Evolutionary conservation across 768 basidiomycete genomes (phyloP), one percentile per base, ranked within the genome.

Genomic region (Crucibulum laeve): DNA sequence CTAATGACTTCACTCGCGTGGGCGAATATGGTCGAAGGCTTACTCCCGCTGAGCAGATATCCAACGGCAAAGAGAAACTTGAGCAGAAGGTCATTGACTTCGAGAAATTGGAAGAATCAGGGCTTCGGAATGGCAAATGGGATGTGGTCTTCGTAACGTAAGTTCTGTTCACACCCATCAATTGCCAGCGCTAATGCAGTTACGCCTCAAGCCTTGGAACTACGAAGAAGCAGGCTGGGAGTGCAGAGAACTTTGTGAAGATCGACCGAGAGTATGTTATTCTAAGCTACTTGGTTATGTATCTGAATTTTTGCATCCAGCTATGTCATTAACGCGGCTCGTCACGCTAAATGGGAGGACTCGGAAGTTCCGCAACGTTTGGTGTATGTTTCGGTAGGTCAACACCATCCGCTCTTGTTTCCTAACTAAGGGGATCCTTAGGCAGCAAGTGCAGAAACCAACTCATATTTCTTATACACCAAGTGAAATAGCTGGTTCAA

Each of bases 141-240:
- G 86, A 89, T 59, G 80, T 84, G 17, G 81, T 91, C 0, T 84
- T 81, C 54, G 78, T 91, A 47, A 72, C 85, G 68, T 82, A 46
- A 36, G 77, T 5, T 33, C 28, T 11, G 14, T 38, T 4, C 14
- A 38, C 14, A 15, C 4, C 15, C 25, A 5, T 34, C 24, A 6
- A 5, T 40, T 10, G 23, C 15, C 17, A 18, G 42, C n/a, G 34
- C 14, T 19, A 8, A 48, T 38, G 25, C 15, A 43, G 3, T 3
- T 30, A 26, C 7, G 30, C 22, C 17, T 4, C 46, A 36, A 80
- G 80, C 2, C 60, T 91, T 6, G 89, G 87, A 5, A 90, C 87
- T 15, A 81, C 79, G 10, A 69, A 63, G 19, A 75, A 71, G 13
- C 46, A 24, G 13, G 87, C 86, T 0, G 86, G 86, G 3, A 75